Percentiles rank a stretch among this genome's conserved stretches.
phyloP scores from a whole-genome alignment of 1,284 basidiomycete species.

The Moesziomyces sp. region DNA sequence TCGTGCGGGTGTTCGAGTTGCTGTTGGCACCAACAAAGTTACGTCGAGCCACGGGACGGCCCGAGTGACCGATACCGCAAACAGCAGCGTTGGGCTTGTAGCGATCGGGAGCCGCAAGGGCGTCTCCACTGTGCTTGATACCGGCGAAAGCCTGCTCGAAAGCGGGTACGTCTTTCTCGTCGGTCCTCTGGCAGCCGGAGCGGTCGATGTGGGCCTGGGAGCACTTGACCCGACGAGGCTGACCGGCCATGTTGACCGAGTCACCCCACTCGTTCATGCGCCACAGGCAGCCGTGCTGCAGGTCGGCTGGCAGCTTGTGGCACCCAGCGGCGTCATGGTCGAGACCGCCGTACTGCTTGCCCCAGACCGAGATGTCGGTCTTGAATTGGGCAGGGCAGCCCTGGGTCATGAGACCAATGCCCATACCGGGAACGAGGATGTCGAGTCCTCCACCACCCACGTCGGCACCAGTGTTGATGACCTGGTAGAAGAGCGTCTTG shows the following conservation, averaged over 20 bases:
- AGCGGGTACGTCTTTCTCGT: slow-evolving; percentile 10
- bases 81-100: slow-evolving; percentile 30
- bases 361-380: slow-evolving; percentile 28
- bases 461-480: slow-evolving; percentile 39
- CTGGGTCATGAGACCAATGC: slow-evolving; percentile 18
- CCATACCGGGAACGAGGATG: slow-evolving; percentile 46
- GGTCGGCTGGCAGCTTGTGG: slow-evolving; percentile 21
- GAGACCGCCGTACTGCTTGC: slow-evolving; percentile 36
- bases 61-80: slow-evolving; percentile 21
- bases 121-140: not conserved
- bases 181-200: slow-evolving; percentile 40
- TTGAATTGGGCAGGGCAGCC: slow-evolving; percentile 36
- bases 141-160: not conserved
- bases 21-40: not conserved
- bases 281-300: slow-evolving; percentile 41
- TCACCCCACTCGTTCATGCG: slow-evolving; percentile 37
- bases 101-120: slow-evolving; percentile 15
- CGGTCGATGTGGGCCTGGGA: slow-evolving; percentile 45
- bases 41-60: slow-evolving; percentile 2
- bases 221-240: slow-evolving; percentile 24
- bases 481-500: slow-evolving; percentile 38
- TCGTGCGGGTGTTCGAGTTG: not conserved
- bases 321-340: slow-evolving; percentile 25
- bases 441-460: slow-evolving; percentile 24
- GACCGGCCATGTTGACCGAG: slow-evolving; percentile 18